Base-by-base conservation (phyloP, 768 basidiomycete genomes). In the Chiua virens region DNA sequence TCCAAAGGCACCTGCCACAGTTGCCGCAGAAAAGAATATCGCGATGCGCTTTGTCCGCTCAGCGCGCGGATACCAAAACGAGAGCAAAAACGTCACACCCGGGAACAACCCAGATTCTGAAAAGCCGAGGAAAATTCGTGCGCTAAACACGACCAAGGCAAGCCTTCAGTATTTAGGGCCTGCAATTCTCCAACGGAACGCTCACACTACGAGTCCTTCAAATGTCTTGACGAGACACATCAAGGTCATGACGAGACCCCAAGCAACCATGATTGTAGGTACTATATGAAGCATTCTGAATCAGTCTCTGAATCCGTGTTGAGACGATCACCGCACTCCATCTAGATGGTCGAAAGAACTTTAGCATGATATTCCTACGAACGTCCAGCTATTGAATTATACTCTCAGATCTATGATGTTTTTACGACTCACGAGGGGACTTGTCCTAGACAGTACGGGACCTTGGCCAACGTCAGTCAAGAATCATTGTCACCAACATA, bases 21-120 rank as follows among this genome's bases (percentile, higher is more conserved):
- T 81, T 8, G 80, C 80, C 42, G 80, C 79, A 14, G 76, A 76
- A 67, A 82, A 82, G 71, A 84, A 83, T 22, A 83, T 70, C 8
- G 81, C 79, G 40, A 80, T 72, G 28, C 82, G 76, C 50, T 69
- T 66, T 7, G 78, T 79, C 45, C 80, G 77, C 59, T 84, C 82
- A 44, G 69, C 66, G 38, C 77, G 68, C 15, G 78, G 73, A 59
- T 86, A 79, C 81, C 81, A 83, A 39, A 79, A 66, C 9, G 77
- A 78, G 34, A 81, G 65, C 36, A 66, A 71, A 52, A 71, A 76
- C 3, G 69, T 65, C 43, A 71, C 59, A 6, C 67, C 67, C 4
- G 71, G 66, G 43, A 70, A 65, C 21, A 73, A 53, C 34, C 78
- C 76, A 36, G 69, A 72, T 52, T 76, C 77, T 28, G 73, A 61